phyloP scores from a whole-genome alignment of 257 asterid species.

The Plantago major region DNA sequence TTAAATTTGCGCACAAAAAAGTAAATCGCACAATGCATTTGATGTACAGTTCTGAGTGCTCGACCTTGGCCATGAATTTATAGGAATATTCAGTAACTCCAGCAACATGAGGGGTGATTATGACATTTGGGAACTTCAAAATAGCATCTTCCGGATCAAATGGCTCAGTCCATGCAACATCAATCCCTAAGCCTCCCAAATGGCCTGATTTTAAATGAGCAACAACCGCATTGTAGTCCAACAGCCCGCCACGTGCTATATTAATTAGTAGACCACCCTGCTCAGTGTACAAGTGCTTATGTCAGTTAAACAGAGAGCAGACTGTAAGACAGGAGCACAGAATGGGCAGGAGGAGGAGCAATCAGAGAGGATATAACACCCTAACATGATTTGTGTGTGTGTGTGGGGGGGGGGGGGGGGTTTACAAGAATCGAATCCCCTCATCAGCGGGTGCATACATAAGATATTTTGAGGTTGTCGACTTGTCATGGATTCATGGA shows the following conservation, averaged over 20 bases:
- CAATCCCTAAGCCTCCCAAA: slow-evolving; percentile 93
- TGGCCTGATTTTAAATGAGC: slow-evolving; percentile 69
- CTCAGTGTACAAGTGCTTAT: background rate
- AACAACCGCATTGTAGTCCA: slow-evolving; percentile 71
- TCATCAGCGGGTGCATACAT: too few relatives aligned
- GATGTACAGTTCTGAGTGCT: background rate
- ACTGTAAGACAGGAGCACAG: too few relatives aligned
- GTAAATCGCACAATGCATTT: background rate
- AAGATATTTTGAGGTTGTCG: too few relatives aligned
- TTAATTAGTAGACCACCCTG: slow-evolving; percentile 78
- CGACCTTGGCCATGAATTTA: slow-evolving; percentile 87
- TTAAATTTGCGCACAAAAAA: background rate
- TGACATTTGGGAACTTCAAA: slow-evolving; percentile 72
- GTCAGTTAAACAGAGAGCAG: background rate
- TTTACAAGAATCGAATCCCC: too few relatives aligned
- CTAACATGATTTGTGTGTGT: too few relatives aligned
- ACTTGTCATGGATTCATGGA: too few relatives aligned
- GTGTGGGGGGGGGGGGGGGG: too few relatives aligned
- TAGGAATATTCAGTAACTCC: slow-evolving; percentile 79
- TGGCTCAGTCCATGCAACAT: slow-evolving; percentile 96
- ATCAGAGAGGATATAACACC: too few relatives aligned
- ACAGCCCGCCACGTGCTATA: slow-evolving; percentile 84
- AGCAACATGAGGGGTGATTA: slow-evolving; percentile 90
- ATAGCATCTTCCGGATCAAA: slow-evolving; percentile 83
- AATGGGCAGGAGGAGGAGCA: too few relatives aligned